A percentile compares a stretch with the other conserved stretches of the same genome.
These are phyloP conservation scores for Gynochthodes officinalis DNA, from an alignment of 257 asterid species.

Conservation along the genomic window DNA sequence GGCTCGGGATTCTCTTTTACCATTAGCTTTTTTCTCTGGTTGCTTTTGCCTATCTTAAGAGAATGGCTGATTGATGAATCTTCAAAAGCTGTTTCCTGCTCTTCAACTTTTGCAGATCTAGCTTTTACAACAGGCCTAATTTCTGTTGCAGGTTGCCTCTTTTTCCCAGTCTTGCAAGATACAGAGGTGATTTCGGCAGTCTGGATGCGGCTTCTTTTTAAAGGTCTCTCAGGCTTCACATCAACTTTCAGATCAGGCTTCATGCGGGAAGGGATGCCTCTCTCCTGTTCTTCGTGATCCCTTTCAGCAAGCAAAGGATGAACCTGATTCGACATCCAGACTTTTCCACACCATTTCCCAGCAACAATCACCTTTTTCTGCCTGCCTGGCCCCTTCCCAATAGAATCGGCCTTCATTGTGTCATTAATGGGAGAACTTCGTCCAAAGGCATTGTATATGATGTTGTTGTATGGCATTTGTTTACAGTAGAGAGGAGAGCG, in stretches of 20 bases:
- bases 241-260: conserved; percentile 24
- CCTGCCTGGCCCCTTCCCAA: conserved; percentile 47
- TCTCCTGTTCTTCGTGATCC: conserved; percentile 42
- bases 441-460: conserved; percentile 78
- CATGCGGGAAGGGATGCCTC: conserved; percentile 19
- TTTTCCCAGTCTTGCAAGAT: conserved; percentile 35
- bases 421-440: conserved; percentile 44
- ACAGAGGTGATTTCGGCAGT: conserved; percentile 32
- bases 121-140: conserved; percentile 32
- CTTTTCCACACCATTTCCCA: conserved; percentile 99
- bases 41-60: conserved; percentile 42
- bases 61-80: conserved; percentile 19
- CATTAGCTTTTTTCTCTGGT: conserved; percentile 36
- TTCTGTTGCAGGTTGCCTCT: conserved; percentile 43
- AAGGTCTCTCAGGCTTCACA: conserved; percentile 42
- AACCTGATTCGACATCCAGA: conserved; percentile 94
- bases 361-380: conserved; percentile 74
- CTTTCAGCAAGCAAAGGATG: conserved; percentile 68
- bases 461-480: conserved; percentile 88
- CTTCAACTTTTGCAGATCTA: conserved; percentile 30
- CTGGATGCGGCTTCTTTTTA: conserved; percentile 25
- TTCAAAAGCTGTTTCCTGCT: conserved; percentile 20
- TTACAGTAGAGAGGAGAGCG: conserved; percentile 91
- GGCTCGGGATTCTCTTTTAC: conserved; percentile 41
- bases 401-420: conserved; percentile 30